Conservation (phyloP, 2,329 filamentous ascomycete genomes). For the Fonsecaea pedrosoi region DNA sequence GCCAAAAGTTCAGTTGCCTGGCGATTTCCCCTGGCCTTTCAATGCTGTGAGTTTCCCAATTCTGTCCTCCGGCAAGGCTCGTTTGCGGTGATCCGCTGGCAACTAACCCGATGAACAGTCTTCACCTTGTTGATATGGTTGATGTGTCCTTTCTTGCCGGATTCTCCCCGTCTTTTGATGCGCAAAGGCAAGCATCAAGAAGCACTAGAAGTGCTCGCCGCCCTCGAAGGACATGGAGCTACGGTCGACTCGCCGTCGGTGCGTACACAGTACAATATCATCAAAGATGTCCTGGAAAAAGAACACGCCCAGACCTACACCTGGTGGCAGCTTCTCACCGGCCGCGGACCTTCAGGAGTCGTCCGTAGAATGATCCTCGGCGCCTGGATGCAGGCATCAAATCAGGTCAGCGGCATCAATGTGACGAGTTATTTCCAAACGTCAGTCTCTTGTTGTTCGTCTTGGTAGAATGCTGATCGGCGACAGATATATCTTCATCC, state of each 20-base stretch:
- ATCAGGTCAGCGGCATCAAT: slow-evolving; percentile 42
- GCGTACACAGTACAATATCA: slow-evolving; percentile 45
- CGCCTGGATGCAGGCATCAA: slow-evolving; percentile 51
- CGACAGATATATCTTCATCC: slow-evolving; percentile 52
- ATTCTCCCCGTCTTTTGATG: slow-evolving; percentile 66
- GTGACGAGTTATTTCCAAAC: slow-evolving; percentile 43
- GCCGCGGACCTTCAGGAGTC: slow-evolving; percentile 50
- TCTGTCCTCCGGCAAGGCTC: not conserved
- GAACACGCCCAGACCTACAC: slow-evolving; percentile 54
- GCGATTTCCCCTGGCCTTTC: slow-evolving; percentile 65
- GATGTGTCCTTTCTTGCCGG: slow-evolving; percentile 45
- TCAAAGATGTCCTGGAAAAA: slow-evolving; percentile 50
- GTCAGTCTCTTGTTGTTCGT: slow-evolving; percentile 11
- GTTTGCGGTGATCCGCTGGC: not conserved
- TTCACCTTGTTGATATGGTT: slow-evolving; percentile 60
- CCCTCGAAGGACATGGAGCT: slow-evolving; percentile 43
- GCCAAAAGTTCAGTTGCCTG: slow-evolving; percentile 58
- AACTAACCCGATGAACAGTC: slow-evolving; percentile 39
- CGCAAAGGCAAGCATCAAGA: slow-evolving; percentile 62
- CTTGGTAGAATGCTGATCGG: not conserved
- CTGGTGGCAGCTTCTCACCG: slow-evolving; percentile 54
- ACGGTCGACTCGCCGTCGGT: slow-evolving; percentile 42
- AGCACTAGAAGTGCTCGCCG: slow-evolving; percentile 54
- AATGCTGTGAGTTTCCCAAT: slow-evolving; percentile 49
- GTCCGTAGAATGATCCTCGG: slow-evolving; percentile 55